phyloP scores from a whole-genome alignment of 2,329 filamentous ascomycete genomes.

The Ascochyta pisi region DNA sequence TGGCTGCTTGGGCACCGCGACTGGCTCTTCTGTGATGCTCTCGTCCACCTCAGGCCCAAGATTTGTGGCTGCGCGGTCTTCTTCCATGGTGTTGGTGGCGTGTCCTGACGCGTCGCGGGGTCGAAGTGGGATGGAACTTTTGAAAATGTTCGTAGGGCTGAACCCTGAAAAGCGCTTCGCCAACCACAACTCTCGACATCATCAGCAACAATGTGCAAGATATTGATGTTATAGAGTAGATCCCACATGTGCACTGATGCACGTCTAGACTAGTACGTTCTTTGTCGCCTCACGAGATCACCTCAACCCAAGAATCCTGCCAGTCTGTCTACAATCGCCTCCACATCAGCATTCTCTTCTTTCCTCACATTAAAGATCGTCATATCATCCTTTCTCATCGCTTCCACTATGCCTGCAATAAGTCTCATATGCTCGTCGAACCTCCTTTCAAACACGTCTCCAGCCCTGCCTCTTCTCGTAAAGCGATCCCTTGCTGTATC shows the following conservation, averaged over 20 bases:
- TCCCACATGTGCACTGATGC: too few relatives aligned
- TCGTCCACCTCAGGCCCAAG: conserved; percentile 73
- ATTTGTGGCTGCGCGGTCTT: conserved; percentile 74
- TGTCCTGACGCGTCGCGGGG: conserved; percentile 22
- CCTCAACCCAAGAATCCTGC: background rate
- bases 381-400: conserved; percentile 13
- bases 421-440: conserved; percentile 10
- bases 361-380: background rate
- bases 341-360: background rate
- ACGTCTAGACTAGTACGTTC: too few relatives aligned
- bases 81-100: conserved; percentile 66
- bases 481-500: conserved; percentile 7
- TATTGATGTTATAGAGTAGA: too few relatives aligned
- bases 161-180: conserved; percentile 9
- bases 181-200: conserved; percentile 7
- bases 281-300: too few relatives aligned
- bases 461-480: conserved; percentile 10
- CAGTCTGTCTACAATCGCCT: background rate
- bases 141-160: conserved; percentile 24
- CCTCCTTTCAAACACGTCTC: conserved; percentile 20
- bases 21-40: conserved; percentile 62
- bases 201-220: background rate
- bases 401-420: conserved; percentile 8
- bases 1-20: conserved; percentile 68
- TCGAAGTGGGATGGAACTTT: conserved; percentile 18